Evolutionary conservation across 1,284 basidiomycete species (phyloP), one percentile per base, ranked within the genome.

Genomic region (Melampsora larici-populina): DNA sequence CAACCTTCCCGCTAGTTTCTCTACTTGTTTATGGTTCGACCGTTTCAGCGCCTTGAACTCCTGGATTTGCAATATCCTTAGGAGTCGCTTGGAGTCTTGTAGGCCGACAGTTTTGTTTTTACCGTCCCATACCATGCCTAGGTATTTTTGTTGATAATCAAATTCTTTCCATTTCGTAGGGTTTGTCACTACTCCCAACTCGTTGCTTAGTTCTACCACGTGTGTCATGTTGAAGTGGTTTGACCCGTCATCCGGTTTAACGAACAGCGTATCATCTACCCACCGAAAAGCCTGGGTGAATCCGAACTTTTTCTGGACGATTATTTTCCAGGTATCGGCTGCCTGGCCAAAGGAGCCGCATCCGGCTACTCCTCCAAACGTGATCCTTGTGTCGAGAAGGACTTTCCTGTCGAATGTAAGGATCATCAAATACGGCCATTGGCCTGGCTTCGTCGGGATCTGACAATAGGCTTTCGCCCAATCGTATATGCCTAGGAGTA

Each of bases 291-390:
- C 21, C 8, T n/a, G 21, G 26, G 51, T 18, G 7, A 70, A 31
- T 24, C 51, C 36, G n/a, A 70, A 70, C 8, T 24, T 31, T 4
- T 9, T 13, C 33, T 5, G 17, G 29, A 70, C 51, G 4, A 70
- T n/a, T 5, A 33, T 29, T 55, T 70, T 70, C 67, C 40, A 70
- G 8, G 67, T 24, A 7, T 70, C 48, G 2, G 67, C 43, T 24
- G 48, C 43, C 31, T 49, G 46, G 7, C 46, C 48, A 70, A 70
- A 70, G 31, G 43, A 49, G 5, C 67, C 67, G 31, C 67, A 70
- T 17, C 40, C 66, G 6, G 36, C 15, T 9, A 68, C 40, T 7
- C 68, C 49, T 40, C 60, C 60, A 31, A n/a, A 63, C 21, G 24
- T 11, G 21, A 63, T 63, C 29, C n/a, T 63, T 11, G 24, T 13